Conservation (phyloP, 345 rosid species). For the Linum trigynum region DNA sequence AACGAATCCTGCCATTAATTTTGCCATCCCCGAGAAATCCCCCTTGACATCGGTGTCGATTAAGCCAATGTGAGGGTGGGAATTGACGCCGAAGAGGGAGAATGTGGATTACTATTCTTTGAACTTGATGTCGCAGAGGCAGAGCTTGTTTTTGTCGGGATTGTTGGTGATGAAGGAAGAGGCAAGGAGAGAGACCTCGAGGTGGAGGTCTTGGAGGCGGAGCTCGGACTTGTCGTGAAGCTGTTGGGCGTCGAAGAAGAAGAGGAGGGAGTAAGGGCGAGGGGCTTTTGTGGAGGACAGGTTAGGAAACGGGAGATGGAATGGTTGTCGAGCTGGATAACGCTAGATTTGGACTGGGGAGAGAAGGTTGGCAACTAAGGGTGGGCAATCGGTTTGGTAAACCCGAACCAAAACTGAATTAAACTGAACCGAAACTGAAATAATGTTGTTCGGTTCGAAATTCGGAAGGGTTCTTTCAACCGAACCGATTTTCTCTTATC, state of each 20-base stretch:
- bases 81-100: conserved; percentile 63
- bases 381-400: no score
- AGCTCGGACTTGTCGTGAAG: conserved; percentile 60
- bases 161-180: conserved; percentile 66
- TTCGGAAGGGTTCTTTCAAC: no score
- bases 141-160: conserved; percentile 40
- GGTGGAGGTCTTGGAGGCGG: conserved; percentile 51
- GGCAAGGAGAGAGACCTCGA: conserved; percentile 60
- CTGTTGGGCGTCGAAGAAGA: conserved; percentile 82
- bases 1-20: conserved; percentile 68
- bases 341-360: conserved; percentile 39
- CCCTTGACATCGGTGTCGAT: conserved; percentile 43
- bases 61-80: conserved; percentile 86
- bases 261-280: conserved; percentile 58
- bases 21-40: conserved; percentile 61
- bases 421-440: no score
- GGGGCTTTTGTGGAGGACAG: conserved; percentile 45
- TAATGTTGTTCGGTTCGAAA: no score
- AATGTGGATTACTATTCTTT: conserved; percentile 55
- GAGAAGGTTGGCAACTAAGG: conserved; percentile 38
- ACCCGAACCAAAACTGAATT: no score
- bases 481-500: no score
- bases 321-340: conserved; percentile 75
- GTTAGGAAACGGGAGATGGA: conserved; percentile 58
- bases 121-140: conserved; percentile 80